Percentiles rank a stretch among this genome's conserved stretches.
Evolutionary conservation across 495 filamentous ascomycete species (phyloP).

Genomic region (Evansstolkia leycettana): DNA sequence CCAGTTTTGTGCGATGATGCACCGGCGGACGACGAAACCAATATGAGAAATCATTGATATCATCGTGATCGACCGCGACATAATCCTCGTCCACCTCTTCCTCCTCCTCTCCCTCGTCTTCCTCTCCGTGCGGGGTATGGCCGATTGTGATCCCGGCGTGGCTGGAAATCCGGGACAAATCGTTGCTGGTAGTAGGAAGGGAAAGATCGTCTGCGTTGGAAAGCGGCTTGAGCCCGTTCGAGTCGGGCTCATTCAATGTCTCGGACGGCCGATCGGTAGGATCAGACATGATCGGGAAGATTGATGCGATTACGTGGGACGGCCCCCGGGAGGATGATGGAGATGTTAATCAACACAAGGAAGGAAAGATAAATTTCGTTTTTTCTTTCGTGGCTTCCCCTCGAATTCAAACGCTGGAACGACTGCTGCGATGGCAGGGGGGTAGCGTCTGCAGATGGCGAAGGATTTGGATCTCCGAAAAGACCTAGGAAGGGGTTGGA

Average conservation of each 20-base stretch:
- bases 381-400: too few species aligned
- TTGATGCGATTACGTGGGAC: too few species aligned
- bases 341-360: too few species aligned
- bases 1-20: slow-evolving; percentile 29
- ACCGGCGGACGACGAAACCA: slow-evolving; percentile 31
- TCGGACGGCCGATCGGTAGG: slow-evolving; percentile 18
- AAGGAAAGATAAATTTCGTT: too few species aligned
- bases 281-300: slow-evolving; percentile 13
- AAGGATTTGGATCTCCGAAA: not conserved
- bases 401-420: too few species aligned
- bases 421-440: too few species aligned
- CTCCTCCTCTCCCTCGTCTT: slow-evolving; percentile 27
- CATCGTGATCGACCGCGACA: slow-evolving; percentile 31
- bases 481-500: not conserved
- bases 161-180: slow-evolving; percentile 21
- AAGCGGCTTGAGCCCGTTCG: slow-evolving; percentile 20
- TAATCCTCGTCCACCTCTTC: slow-evolving; percentile 33
- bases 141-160: slow-evolving; percentile 19
- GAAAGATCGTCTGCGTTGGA: slow-evolving; percentile 23
- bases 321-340: too few species aligned
- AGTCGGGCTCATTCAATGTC: slow-evolving; percentile 13
- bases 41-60: slow-evolving; percentile 30
- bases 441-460: not conserved
- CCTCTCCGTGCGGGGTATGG: slow-evolving; percentile 22
- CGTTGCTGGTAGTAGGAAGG: slow-evolving; percentile 18